Percentiles rank a stretch among this genome's conserved stretches.
Evolutionary conservation across 2,329 filamentous ascomycete genomes (phyloP).

Genomic region (Orbilia blumenaviensis): DNA sequence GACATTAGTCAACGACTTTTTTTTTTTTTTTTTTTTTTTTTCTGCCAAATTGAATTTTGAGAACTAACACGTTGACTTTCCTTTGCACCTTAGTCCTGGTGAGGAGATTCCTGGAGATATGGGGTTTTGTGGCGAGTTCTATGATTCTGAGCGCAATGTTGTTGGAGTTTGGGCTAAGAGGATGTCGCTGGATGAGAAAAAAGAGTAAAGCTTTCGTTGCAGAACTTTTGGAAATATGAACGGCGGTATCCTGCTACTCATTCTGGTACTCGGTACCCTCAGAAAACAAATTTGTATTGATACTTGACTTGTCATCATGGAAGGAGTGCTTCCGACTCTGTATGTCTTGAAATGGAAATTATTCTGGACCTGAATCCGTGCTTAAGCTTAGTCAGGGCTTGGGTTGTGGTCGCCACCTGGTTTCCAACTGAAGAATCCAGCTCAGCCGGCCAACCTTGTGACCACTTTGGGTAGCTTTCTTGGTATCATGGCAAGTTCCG

Average conservation of each 20-base stretch:
- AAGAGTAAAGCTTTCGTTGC: no score
- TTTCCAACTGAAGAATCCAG: neutral
- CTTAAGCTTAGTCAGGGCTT: neutral
- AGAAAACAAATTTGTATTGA: neutral
- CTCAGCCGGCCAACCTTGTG: no score
- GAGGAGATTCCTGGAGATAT: constrained; percentile 34
- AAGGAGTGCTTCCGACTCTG: neutral
- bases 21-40: no score
- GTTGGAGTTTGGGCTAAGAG: constrained; percentile 40
- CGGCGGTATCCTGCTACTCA: no score
- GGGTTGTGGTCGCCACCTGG: neutral
- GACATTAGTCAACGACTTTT: no score
- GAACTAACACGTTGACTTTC: neutral
- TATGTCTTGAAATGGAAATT: neutral
- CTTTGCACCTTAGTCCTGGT: constrained; percentile 17
- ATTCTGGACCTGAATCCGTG: neutral
- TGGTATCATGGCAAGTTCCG: constrained; percentile 15
- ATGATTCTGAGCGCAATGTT: constrained; percentile 47
- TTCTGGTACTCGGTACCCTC: no score
- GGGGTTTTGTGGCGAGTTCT: constrained; percentile 34
- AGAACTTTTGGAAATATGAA: no score
- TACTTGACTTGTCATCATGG: neutral
- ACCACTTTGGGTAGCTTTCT: no score
- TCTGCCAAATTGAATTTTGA: no score
- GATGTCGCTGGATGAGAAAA: neutral